Base-by-base conservation (phyloP, 805 yeast genomes). In the Hanseniaspora valbyensis region DNA sequence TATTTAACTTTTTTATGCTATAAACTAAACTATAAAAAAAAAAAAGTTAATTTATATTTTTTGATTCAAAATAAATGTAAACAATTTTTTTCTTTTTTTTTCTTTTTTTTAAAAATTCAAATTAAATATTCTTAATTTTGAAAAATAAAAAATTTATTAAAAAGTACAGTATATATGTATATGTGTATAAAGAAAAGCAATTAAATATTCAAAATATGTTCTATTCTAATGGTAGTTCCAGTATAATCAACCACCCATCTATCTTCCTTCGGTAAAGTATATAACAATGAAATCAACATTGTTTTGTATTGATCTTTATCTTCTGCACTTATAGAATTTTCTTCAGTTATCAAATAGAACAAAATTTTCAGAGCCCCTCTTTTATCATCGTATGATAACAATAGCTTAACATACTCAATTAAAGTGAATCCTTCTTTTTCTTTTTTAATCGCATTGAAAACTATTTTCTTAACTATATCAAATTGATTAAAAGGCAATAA, bases 401-500 rank as follows among this genome's bases (percentile, higher is more conserved):
- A 19, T 25, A 48, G 22, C 18, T 48, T 48, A 9, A 48, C 37
- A 21, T 48, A 48, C 10, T 40, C 51, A 21, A 48, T 14, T 22
- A 48, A 19, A 8, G 21, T 24, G 10, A 48, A 24, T 9, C 21
- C 34, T 2, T 33, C 13, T 3, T n/a, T 9, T 16, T 40, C 16
- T 18, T 38, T 44, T 32, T 37, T 48, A 13, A 40, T 41, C 22
- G 4, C n/a, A 10, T 32, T 37, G 18, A 48, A 40, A 9, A 37
- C 30, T 4, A 40, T 39, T n/a, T 40, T 36, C 24, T 48, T 48
- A 9, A 48, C 22, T 9, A 48, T 38, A 33, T 39, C 42, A 25
- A 48, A 48, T 18, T 48, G 51, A 16, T 36, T 37, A 21, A 48
- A 48, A 33, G 51, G 51, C n/a, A 48, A 29, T 4, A 45, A 22